A percentile compares a stretch with the other conserved stretches of the same genome.
These are phyloP conservation scores for Drechslerella stenobrocha DNA, from an alignment of 2,329 filamentous ascomycete species.

Conservation along the genomic window DNA sequence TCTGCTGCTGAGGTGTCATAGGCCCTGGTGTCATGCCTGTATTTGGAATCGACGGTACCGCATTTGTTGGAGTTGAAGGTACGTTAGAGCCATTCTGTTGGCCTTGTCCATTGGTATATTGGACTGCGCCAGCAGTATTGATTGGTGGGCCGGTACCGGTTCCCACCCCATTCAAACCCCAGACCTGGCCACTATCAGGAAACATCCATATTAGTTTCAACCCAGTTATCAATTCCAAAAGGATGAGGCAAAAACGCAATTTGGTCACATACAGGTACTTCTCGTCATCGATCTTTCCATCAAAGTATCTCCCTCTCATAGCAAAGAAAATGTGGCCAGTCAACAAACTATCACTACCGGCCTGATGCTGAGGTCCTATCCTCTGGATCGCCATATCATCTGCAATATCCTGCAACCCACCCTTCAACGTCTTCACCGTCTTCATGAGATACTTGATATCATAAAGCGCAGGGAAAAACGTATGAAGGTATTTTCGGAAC, in stretches of 20 bases:
- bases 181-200: constrained; percentile 51
- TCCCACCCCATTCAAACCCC: constrained; percentile 53
- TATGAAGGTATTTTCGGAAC: constrained; percentile 84
- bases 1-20: constrained; percentile 47
- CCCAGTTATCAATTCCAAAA: not conserved
- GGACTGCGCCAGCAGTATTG: constrained; percentile 28
- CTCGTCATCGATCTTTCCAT: constrained; percentile 52
- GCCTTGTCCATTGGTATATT: constrained; percentile 42
- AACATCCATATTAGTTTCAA: constrained; percentile 10
- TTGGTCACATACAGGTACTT: constrained; percentile 50
- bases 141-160: constrained; percentile 39
- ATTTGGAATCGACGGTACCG: constrained; percentile 18
- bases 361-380: constrained; percentile 84
- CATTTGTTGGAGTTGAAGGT: constrained; percentile 44
- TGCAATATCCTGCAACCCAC: constrained; percentile 87
- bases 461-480: constrained; percentile 90
- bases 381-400: constrained; percentile 90
- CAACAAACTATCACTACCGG: constrained; percentile 87
- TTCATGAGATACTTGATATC: constrained; percentile 99
- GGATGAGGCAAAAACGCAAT: not conserved
- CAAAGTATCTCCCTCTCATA: constrained; percentile 59
- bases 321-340: constrained; percentile 96
- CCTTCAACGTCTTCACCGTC: constrained; percentile 80
- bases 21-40: constrained; percentile 46
- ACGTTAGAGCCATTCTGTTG: constrained; percentile 37